These are phyloP conservation scores for Heterobasidion parviporum DNA, from an alignment of 1,284 basidiomycete genomes.

Conservation along the genomic window DNA sequence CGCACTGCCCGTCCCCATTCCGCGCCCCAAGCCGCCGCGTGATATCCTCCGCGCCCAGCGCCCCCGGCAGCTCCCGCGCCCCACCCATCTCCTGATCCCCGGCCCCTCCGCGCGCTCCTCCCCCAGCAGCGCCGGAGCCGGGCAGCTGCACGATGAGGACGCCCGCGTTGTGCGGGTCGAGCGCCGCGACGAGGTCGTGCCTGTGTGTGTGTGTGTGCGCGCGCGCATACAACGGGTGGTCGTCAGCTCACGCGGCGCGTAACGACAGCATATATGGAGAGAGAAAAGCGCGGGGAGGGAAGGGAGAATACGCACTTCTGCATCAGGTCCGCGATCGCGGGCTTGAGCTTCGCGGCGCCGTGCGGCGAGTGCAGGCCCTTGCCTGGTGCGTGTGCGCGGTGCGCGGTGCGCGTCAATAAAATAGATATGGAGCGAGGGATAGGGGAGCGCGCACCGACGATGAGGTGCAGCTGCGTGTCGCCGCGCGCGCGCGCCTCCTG, in stretches of 20 bases:
- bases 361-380: constrained; percentile 84
- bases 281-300: neutral
- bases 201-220: constrained; percentile 23
- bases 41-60: neutral
- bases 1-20: neutral
- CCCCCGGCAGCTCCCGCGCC: neutral
- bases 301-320: constrained; percentile 43
- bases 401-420: neutral
- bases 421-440: neutral
- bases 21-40: neutral
- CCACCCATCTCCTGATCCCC: neutral
- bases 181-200: constrained; percentile 64
- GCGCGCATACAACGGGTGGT: too few relatives aligned
- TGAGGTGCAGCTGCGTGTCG: constrained; percentile 68
- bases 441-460: constrained; percentile 60
- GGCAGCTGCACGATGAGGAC: constrained; percentile 79
- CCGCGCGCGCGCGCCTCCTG: constrained; percentile 60
- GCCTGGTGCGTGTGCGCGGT: constrained; percentile 24
- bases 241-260: neutral
- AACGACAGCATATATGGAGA: neutral
- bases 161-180: constrained; percentile 81
- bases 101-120: too few relatives aligned
- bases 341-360: constrained; percentile 84
- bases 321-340: constrained; percentile 88
- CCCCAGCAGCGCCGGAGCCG: constrained; percentile 16